Conservation (phyloP, 208 protist species). For the Acanthamoeba royreba region DNA sequence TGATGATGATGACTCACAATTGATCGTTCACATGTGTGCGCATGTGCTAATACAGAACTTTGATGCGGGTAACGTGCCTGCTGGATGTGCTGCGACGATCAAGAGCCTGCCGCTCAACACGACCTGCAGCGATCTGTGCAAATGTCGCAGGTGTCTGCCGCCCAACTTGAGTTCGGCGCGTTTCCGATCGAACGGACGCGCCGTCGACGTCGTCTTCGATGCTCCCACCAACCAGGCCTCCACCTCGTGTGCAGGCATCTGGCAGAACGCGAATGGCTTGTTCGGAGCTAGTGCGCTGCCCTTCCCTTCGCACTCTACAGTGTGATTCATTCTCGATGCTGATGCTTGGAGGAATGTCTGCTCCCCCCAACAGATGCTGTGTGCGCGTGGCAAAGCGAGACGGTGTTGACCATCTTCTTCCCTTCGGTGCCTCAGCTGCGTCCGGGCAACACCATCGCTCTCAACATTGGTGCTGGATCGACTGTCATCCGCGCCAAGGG, state of each 20-base stretch:
- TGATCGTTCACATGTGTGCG: no score
- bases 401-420: neutral
- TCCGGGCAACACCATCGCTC: neutral
- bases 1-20: no score
- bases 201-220: neutral
- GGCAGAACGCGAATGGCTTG: neutral
- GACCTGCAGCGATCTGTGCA: neutral
- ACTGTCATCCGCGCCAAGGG: neutral
- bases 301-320: neutral
- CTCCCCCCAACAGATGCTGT: neutral
- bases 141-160: neutral
- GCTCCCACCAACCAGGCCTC: neutral
- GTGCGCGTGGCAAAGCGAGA: neutral
- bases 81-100: neutral
- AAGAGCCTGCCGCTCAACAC: neutral
- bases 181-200: neutral
- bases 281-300: neutral
- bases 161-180: neutral
- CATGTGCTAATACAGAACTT: no score
- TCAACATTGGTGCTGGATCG: neutral
- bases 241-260: neutral
- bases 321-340: neutral
- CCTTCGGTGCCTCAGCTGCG: neutral
- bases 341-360: no score
- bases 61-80: no score